Evolutionary conservation across 495 filamentous ascomycete genomes (phyloP), one percentile per base, ranked within the genome.

Genomic region (Zalerion maritima): DNA sequence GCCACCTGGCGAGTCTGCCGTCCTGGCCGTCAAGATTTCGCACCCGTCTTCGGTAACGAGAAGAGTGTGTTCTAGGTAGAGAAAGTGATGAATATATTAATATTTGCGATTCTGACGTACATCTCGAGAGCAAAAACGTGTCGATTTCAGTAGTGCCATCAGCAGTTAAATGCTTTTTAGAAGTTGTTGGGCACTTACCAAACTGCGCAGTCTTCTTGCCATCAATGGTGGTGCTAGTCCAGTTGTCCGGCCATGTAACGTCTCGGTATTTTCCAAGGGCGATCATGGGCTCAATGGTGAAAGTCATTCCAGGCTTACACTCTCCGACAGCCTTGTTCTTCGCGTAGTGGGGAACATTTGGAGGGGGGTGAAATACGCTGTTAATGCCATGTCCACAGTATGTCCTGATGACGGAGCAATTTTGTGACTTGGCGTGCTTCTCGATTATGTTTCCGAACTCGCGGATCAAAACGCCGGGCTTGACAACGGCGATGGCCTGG

Each of bases 201-300:
- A 92, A 92, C 50, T 92, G 83, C 0, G 83, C 83, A 12, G 81
- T 87, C 51, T 68, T 58, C 49, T 76, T 77, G 8, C 83, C 83
- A 45, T 92, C 83, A 21, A 69, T 67, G 0, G 83, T 92, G 14
- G 73, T 74, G 43, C 78, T 84, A 1, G 83, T 92, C 83, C 83
- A 92, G 49, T 87, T 72, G 48, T 92, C 83, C 3, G 83, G 83
- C 83, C 83, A 92, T 0, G 78, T 87, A 33, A 78, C 68, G 43
- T 92, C 83, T 23, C 69, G 67, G 42, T 83, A 73, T 7, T 75
- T 82, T 14, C 83, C 84, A 6, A 83, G 52, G 21, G 78, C 79
- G 41, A 92, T 80, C 82, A 92, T 92, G 10, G 83, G 83, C 55
- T 92, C 83, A 35, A 92, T 91, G 1, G 84, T 91, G 35, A 92